A percentile compares a stretch with the other conserved stretches of the same genome.
Evolutionary conservation across 2,329 filamentous ascomycete genomes (phyloP).

Genomic region (Arthroderma sp.): DNA sequence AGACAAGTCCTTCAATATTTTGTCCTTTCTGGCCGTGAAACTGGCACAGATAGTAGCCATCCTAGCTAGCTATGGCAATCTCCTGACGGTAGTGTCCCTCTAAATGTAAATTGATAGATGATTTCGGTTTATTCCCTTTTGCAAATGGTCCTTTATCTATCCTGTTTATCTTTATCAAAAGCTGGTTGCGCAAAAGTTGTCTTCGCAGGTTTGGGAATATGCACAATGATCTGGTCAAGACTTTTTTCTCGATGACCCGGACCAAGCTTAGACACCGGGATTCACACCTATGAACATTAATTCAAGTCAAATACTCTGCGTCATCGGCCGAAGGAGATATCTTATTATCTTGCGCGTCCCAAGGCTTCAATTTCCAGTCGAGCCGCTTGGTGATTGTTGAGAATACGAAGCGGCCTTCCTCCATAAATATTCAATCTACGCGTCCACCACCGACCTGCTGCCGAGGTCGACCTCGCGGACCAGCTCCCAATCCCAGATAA

Average conservation of each 20-base stretch:
- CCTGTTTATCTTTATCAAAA: background rate
- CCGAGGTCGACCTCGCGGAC: background rate
- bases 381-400: background rate
- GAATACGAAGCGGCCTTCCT: background rate
- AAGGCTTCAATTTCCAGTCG: background rate
- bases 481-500: background rate
- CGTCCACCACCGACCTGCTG: background rate
- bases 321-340: background rate
- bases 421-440: background rate
- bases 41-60: slow-evolving; percentile 7
- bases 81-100: background rate
- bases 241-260: background rate
- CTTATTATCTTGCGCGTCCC: background rate
- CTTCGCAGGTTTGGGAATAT: background rate
- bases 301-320: background rate
- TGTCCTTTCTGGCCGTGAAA: slow-evolving; percentile 54
- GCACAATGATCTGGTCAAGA: background rate
- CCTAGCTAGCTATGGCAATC: too few species aligned
- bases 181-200: background rate
- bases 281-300: background rate
- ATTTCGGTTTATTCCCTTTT: background rate
- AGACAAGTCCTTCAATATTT: slow-evolving; percentile 59
- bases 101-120: background rate
- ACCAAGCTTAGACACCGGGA: background rate
- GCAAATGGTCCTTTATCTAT: background rate